Base-by-base conservation (phyloP, 805 yeast species). In the Candida fluviatilis region DNA sequence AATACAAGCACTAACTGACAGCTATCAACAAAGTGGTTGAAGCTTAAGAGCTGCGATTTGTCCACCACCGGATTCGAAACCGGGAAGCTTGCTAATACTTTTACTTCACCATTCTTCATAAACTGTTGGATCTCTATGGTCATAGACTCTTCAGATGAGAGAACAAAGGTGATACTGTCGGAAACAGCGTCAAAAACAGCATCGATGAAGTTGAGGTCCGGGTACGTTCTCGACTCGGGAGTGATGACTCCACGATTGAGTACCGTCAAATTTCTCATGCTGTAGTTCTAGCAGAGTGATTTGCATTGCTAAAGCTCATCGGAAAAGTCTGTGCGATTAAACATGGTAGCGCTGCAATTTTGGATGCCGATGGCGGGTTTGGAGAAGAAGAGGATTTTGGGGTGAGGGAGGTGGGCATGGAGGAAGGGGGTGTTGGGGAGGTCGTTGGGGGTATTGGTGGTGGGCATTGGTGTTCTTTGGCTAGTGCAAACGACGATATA, bases 121-220 rank as follows among this genome's bases (percentile, higher is more conserved):
- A 77, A 77, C 55, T 83, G 90, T 50, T 84, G 93, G n/a, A 85
- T 84, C 59, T 87, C 95, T 36, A 82, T 56, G 5, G 67, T 49
- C 16, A 76, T 76, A 29, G 76, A 68, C 28, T 79, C 84, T 24
- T 40, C 67, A 43, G 72, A 62, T 14, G 78, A 70, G 36, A 85
- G 64, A 1, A 76, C 83, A 46, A 79, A 74, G 0, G 93, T 78
- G 27, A 88, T 68, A 38, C 85, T 75, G 55, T 87, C 93, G 7
- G 82, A 73, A 24, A 85, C 75, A 0, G 84, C 74, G 55, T 88
- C 95, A 51, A 87, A 86, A 10, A 66, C 73, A 1, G 84, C 62
- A 13, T 73, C 71, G 2, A 69, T 49, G 5, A 80, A 62, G n/a
- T 66, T 65, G 39, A 82, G 60, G 49, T 82, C 90, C 0, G 91